These are phyloP conservation scores for Poterioochromonas sp. DNA, from an alignment of 352 stramenopile genomes.

Conservation along the genomic window DNA sequence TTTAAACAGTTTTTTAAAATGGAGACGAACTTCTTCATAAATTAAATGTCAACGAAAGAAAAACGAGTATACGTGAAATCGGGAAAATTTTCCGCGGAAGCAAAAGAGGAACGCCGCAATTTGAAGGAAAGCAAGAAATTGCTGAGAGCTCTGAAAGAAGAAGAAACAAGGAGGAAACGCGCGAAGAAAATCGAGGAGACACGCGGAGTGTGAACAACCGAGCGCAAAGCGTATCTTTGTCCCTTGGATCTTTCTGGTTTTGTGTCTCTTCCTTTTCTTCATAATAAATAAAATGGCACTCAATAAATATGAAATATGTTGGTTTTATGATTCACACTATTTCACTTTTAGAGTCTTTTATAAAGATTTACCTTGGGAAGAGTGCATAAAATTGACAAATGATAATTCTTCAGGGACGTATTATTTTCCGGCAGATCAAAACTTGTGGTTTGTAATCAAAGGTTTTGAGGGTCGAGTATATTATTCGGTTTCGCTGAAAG, in stretches of 20 bases:
- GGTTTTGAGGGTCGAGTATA: conserved; percentile 30
- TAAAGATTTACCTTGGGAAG: conserved; percentile 31
- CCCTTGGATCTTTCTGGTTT: conserved; percentile 33
- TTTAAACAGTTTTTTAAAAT: conserved; percentile 35
- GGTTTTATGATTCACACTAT: conserved; percentile 31
- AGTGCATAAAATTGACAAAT: conserved; percentile 32
- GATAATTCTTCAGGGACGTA: conserved; percentile 30
- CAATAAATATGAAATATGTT: conserved; percentile 32
- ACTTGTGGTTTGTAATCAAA: conserved; percentile 31
- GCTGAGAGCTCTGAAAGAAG: conserved; percentile 25
- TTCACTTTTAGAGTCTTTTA: conserved; percentile 32
- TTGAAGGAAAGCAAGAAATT: conserved; percentile 33
- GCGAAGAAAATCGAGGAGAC: conserved; percentile 29
- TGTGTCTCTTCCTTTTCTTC: conserved; percentile 32
- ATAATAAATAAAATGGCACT: conserved; percentile 32
- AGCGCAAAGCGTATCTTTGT: conserved; percentile 33
- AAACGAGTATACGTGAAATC: conserved; percentile 32
- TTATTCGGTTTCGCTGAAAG: conserved; percentile 30
- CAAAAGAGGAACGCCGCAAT: conserved; percentile 33
- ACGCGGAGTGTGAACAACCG: conserved; percentile 28
- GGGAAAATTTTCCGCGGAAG: conserved; percentile 31
- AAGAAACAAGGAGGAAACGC: conserved; percentile 29
- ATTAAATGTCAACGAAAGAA: conserved; percentile 34
- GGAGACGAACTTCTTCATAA: conserved; percentile 27
- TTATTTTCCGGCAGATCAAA: conserved; percentile 31